Evolutionary conservation across 345 rosid genomes (phyloP), one percentile per base, ranked within the genome.

Genomic region (Arabidopsis arenosa): DNA sequence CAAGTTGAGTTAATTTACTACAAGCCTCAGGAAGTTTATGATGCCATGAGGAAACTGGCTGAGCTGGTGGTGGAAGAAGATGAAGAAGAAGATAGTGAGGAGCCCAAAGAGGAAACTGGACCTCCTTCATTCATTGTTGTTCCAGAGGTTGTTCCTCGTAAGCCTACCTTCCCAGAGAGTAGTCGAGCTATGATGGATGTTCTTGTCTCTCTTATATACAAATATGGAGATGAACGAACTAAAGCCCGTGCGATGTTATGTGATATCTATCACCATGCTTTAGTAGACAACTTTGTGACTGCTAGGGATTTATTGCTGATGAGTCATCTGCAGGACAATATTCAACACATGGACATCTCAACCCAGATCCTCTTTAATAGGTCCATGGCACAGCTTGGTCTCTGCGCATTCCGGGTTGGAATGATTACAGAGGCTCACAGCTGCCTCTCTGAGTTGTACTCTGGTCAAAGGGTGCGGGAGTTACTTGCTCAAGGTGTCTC

Each of bases 221-320:
- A 82, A 80, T 56, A 78, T 79, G 96, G 98, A 57, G 98, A 93
- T 84, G 98, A 93, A 75, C 81, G 97, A 57, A 93, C 98, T 15
- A 91, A 88, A 81, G 98, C 97, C 5, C 96, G 97, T 39, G 97
- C 98, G 5, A 87, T 93, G 98, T 85, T 93, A 11, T 93, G 98
- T 75, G 98, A 93, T 82, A 88, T 93, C 73, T 90, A 91, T 56
- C 94, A 90, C 78, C 96, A 86, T 75, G 97, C 98, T 14, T 85
- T 93, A 12, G 63, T 83, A 21, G 93, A 91, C 61, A 84, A 91
- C 85, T 93, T 90, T 73, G 85, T 89, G 26, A 72, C 81, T 53
- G 78, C 93, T 39, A 86, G 97, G 40, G 97, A 93, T 79, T 80
- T 93, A 80, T 62, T 93, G 75, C 76, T 91, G 60, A 90, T 93